Base-by-base conservation (phyloP, 805 yeast genomes). In the Candida hungchunana region DNA sequence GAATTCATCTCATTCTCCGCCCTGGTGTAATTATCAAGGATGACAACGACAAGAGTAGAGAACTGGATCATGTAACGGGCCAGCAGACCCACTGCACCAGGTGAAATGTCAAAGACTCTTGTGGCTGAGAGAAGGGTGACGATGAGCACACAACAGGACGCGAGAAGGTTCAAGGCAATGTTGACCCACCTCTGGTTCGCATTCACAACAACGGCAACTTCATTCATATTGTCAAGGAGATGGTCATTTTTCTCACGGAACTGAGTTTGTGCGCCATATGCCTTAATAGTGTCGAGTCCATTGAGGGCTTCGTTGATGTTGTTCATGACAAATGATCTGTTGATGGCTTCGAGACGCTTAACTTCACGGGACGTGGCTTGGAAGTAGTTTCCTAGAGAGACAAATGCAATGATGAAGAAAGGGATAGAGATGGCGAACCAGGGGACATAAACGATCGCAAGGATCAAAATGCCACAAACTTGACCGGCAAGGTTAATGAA, bases 351-450 rank as follows among this genome's bases (percentile, higher is more conserved):
- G 37, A 84, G 59, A 44, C 93, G 72, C 56, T 82, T 84, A 38
- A 84, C 66, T 52, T 85, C 94, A 75, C 90, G 63, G 1, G 85
- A 75, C 0, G 86, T 70, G 1, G 83, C 79, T 48, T 82, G 81
- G 53, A 80, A 85, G 51, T 63, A 76, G 34, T 66, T 63, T 3
- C 77, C 64, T 27, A 75, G 51, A 2, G 58, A 46, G 16, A 71
- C 40, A 45, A 71, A 73, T 12, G 73, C 40, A 12, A 62, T 40
- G 2, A 59, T 51, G 32, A 79, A 54, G 29, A 74, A 19, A 6
- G 84, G 79, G 19, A 80, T 53, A 3, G 79, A 77, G 42, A 81
- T 66, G 2, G 85, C 84, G 51, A 79, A 73, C 77, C 81, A 85
- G 1, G 93, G 90, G 30, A 83, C 63, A 50, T 81, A 82, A 38